These are phyloP conservation scores for Antrodiella citrinella DNA, from an alignment of 768 basidiomycete genomes.

Conservation along the genomic window DNA sequence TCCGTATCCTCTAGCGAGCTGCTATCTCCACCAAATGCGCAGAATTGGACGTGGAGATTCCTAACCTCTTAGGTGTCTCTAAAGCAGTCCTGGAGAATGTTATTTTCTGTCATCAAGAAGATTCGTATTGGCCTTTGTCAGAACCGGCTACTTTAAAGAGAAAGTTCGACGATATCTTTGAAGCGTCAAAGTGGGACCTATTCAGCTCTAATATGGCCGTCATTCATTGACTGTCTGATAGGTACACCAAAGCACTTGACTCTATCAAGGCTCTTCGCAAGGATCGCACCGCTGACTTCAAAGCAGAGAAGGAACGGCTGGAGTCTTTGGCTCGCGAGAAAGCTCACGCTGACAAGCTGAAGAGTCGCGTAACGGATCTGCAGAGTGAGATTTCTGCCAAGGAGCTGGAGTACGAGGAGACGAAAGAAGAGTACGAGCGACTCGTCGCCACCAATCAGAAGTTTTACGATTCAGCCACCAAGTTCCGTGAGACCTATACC, in stretches of 20 bases:
- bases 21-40: conserved; percentile 96
- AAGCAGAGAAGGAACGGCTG: conserved; percentile 85
- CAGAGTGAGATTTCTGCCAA: conserved; percentile 57
- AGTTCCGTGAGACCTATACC: conserved; percentile 80
- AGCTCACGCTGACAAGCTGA: conserved; percentile 78
- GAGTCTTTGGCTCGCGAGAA: conserved; percentile 76
- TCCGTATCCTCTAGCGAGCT: conserved; percentile 45
- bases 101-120: conserved; percentile 99
- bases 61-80: conserved; percentile 87
- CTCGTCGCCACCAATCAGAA: conserved; percentile 62
- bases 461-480: conserved; percentile 76
- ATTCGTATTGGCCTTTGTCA: conserved; percentile 94
- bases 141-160: conserved; percentile 91
- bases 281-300: conserved; percentile 83
- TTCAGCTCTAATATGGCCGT: not conserved
- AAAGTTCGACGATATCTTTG: conserved; percentile 99
- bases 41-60: conserved; percentile 93
- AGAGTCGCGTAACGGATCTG: conserved; percentile 52
- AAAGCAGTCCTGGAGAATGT: conserved; percentile 99
- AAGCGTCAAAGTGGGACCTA: conserved; percentile 75
- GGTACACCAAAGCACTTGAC: conserved; percentile 95
- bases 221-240: conserved; percentile 20
- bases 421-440: conserved; percentile 55
- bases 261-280: conserved; percentile 87
- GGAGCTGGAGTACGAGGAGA: conserved; percentile 65